Conservation (phyloP, 495 filamentous ascomycete genomes). For the Hypoxylon lienhwacheense region DNA sequence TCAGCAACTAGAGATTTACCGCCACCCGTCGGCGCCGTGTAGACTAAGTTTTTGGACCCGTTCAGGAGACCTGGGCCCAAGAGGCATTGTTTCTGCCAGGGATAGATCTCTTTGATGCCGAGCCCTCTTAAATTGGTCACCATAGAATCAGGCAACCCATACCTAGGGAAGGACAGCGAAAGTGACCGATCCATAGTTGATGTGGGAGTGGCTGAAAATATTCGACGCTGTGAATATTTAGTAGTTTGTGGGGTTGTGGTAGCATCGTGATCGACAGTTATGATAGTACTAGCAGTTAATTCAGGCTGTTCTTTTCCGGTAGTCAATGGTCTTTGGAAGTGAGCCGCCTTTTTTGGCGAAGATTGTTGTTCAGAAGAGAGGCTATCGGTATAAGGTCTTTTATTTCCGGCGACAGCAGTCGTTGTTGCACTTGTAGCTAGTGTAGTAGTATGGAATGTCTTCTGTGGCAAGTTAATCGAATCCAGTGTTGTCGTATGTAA, state of each 20-base stretch:
- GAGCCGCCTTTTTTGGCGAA: constrained; percentile 22
- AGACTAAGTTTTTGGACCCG: constrained; percentile 72
- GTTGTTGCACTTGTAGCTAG: no score
- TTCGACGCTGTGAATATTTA: constrained; percentile 53
- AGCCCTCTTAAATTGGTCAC: constrained; percentile 65
- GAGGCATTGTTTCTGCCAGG: constrained; percentile 82
- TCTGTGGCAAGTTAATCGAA: constrained; percentile 28
- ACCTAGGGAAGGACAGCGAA: constrained; percentile 63
- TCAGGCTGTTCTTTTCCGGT: constrained; percentile 25
- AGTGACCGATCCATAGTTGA: constrained; percentile 61
- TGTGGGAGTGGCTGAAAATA: constrained; percentile 51
- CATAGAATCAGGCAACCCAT: constrained; percentile 62
- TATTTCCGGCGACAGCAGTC: constrained; percentile 29
- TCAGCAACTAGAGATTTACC: constrained; percentile 81
- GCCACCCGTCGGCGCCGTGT: constrained; percentile 82
- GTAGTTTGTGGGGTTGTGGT: constrained; percentile 18
- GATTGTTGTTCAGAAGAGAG: constrained; percentile 10
- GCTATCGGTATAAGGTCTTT: constrained; percentile 22
- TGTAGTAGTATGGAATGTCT: constrained; percentile 27
- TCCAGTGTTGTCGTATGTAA: constrained; percentile 37
- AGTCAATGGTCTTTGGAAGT: constrained; percentile 29
- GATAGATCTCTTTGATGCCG: constrained; percentile 72
- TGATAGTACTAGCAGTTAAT: constrained; percentile 44
- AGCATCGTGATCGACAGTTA: constrained; percentile 8
- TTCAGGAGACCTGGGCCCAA: constrained; percentile 65